phyloP scores from a whole-genome alignment of 257 asterid genomes.

The Solanum piurae region DNA sequence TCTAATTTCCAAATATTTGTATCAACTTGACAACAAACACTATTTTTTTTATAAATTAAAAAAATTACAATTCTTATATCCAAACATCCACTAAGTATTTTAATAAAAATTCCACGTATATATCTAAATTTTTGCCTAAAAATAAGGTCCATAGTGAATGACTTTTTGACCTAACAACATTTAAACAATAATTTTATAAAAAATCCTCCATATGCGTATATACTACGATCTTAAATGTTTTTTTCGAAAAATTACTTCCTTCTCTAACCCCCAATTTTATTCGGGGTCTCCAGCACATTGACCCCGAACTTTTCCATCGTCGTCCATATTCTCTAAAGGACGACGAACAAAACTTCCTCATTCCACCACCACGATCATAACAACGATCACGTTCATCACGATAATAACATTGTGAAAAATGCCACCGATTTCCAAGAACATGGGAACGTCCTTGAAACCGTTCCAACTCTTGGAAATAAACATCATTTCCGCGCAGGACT shows the following conservation, averaged over 20 bases:
- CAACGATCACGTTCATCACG: not conserved
- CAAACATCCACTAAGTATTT: not conserved
- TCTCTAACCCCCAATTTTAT: not conserved
- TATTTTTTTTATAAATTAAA: not conserved
- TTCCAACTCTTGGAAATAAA: slow-evolving; percentile 84
- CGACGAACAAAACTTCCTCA: slow-evolving; percentile 21
- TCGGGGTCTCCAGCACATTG: slow-evolving; percentile 3
- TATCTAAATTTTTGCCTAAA: not conserved
- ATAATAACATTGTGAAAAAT: not conserved
- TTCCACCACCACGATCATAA: not conserved
- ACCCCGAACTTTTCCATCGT: slow-evolving; percentile 23
- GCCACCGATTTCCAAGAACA: not conserved
- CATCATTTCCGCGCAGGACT: slow-evolving; percentile 81
- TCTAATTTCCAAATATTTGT: not conserved
- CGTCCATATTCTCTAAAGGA: slow-evolving; percentile 23
- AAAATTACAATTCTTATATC: not conserved
- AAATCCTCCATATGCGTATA: not conserved
- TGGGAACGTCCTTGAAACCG: slow-evolving; percentile 33
- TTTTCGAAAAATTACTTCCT: slow-evolving; percentile 12
- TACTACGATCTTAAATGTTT: slow-evolving; percentile 11
- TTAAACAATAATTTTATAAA: not conserved
- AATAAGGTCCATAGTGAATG: not conserved
- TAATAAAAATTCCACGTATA: not conserved
- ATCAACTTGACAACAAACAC: not conserved
- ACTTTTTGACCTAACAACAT: not conserved